Conservation (phyloP, 2,329 filamentous ascomycete species). For the Exophiala calicioides region DNA sequence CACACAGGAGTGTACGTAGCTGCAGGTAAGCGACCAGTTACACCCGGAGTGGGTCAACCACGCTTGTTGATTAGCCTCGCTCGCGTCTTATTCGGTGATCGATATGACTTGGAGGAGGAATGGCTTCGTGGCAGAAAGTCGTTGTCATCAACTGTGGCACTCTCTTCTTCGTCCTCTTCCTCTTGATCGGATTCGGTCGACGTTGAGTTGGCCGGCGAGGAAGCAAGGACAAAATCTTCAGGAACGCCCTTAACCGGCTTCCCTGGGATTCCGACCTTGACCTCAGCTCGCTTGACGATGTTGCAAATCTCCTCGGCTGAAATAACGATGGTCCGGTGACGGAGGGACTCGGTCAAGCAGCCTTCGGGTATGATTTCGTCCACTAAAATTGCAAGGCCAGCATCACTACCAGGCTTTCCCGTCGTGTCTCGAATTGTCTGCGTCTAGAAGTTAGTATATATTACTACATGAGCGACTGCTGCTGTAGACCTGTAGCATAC, state of each 20-base stretch:
- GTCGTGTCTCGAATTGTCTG: conserved; percentile 14
- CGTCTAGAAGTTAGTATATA: conserved; percentile 10
- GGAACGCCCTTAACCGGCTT: neutral
- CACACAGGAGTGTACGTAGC: too few relatives aligned
- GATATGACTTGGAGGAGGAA: conserved; percentile 9
- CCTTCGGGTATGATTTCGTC: conserved; percentile 10
- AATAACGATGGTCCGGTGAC: conserved; percentile 14
- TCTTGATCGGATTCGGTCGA: conserved; percentile 6
- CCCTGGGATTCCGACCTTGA: conserved; percentile 2
- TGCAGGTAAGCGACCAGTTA: too few relatives aligned
- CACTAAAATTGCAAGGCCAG: conserved; percentile 13
- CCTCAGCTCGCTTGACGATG: conserved; percentile 12
- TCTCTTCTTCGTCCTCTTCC: conserved; percentile 11
- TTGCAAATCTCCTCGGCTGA: conserved; percentile 11
- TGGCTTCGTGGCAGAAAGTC: conserved; percentile 6
- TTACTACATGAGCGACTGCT: too few relatives aligned
- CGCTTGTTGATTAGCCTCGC: conserved; percentile 14
- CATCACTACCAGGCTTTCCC: conserved; percentile 10
- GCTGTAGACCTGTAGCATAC: too few relatives aligned
- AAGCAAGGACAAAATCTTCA: conserved; percentile 9
- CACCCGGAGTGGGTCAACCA: conserved; percentile 12
- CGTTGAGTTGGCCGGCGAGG: conserved; percentile 10
- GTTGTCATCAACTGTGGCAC: conserved; percentile 9
- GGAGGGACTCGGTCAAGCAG: conserved; percentile 12
- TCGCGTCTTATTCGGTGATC: conserved; percentile 10